phyloP scores from a whole-genome alignment of 805 yeast species.

The Metschnikowia orientalis region DNA sequence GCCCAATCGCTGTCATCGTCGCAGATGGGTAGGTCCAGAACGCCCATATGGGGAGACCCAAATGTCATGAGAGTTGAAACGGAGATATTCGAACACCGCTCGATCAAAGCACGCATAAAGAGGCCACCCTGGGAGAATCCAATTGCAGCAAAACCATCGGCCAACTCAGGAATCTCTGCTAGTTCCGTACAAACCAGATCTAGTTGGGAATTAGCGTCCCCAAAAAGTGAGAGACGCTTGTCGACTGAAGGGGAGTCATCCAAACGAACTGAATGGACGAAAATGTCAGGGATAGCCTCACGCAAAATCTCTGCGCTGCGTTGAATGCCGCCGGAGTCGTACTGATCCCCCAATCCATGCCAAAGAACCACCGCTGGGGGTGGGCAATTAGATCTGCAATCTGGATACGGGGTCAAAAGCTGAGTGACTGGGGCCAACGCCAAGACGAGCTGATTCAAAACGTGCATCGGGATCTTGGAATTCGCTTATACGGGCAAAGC shows the following conservation, averaged over 20 bases:
- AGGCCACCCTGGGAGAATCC: conserved; percentile 86
- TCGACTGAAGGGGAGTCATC: conserved; percentile 50
- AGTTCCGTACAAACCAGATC: conserved; percentile 54
- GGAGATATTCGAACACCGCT: conserved; percentile 44
- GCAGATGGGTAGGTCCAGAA: conserved; percentile 64
- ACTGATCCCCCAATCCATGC: conserved; percentile 84
- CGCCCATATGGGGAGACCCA: conserved; percentile 81
- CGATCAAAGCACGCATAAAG: conserved; percentile 63
- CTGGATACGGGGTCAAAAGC: no score
- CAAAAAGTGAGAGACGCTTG: conserved; percentile 51
- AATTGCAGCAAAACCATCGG: conserved; percentile 61
- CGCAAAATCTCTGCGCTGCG: conserved; percentile 41
- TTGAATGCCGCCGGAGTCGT: conserved; percentile 55
- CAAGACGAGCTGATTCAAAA: conserved; percentile 2
- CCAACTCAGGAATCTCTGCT: conserved; percentile 39
- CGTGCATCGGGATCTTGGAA: no score
- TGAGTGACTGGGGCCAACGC: conserved; percentile 1
- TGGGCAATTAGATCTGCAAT: no score
- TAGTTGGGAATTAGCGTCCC: conserved; percentile 54
- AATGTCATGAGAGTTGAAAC: conserved; percentile 59
- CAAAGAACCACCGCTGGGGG: conserved; percentile 56
- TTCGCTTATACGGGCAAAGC: no score
- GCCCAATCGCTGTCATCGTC: conserved; percentile 47
- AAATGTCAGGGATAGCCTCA: conserved; percentile 45
- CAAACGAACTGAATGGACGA: conserved; percentile 51